Conservation (phyloP, 1,284 basidiomycete genomes). For the Wallemia mellicola region DNA sequence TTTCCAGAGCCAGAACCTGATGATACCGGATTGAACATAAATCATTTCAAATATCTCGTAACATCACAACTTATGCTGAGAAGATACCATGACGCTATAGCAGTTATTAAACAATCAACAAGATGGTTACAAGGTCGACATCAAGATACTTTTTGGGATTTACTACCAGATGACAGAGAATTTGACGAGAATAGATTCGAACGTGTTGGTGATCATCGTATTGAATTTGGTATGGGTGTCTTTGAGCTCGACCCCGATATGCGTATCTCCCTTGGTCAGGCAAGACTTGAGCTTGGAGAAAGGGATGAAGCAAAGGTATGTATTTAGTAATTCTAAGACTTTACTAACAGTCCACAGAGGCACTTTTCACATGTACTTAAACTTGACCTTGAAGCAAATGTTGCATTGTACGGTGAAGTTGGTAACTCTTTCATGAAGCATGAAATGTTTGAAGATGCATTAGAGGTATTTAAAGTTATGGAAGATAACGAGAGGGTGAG, state of each 20-base stretch:
- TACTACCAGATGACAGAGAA: constrained; percentile 58
- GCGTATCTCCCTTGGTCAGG: constrained; percentile 54
- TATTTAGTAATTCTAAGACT: not conserved
- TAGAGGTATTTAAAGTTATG: constrained; percentile 43
- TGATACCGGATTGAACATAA: constrained; percentile 6
- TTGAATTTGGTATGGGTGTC: constrained; percentile 19
- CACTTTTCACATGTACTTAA: constrained; percentile 41
- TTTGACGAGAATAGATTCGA: constrained; percentile 28
- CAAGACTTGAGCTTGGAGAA: constrained; percentile 52
- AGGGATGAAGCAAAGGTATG: constrained; percentile 48
- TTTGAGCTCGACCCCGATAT: constrained; percentile 49
- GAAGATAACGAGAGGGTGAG: constrained; percentile 36
- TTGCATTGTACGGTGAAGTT: constrained; percentile 46
- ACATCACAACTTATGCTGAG: constrained; percentile 48
- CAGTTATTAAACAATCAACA: constrained; percentile 40
- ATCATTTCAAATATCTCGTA: constrained; percentile 35
- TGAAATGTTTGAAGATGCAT: constrained; percentile 38
- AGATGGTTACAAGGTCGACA: constrained; percentile 65
- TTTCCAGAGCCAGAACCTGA: constrained; percentile 12
- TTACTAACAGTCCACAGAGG: constrained; percentile 19
- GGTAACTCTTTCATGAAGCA: constrained; percentile 54
- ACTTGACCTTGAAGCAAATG: constrained; percentile 42
- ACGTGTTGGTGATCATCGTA: constrained; percentile 8
- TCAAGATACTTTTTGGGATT: constrained; percentile 47
- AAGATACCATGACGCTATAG: constrained; percentile 35